Conservation (phyloP, 1,139 yeast genomes). For the Nakaseomyces bracarensis region DNA sequence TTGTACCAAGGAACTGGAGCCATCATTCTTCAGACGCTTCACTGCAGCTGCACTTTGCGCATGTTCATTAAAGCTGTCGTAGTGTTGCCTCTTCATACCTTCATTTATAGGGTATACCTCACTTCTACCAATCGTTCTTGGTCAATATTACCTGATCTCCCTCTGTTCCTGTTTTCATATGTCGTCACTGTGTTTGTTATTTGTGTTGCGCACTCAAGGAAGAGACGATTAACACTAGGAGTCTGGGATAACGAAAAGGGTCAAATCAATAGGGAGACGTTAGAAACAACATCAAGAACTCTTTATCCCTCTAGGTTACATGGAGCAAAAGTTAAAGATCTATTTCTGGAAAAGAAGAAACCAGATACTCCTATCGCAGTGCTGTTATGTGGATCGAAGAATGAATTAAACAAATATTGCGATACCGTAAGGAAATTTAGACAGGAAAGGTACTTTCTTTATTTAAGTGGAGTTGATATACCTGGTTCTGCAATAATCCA, state of each 20-base stretch:
- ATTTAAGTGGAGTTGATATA: constrained; percentile 74
- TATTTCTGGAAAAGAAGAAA: background rate
- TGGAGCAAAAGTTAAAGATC: constrained; percentile 9
- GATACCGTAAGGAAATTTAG: constrained; percentile 75
- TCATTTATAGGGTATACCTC: background rate
- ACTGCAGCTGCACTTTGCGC: background rate
- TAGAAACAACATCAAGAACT: too few species aligned
- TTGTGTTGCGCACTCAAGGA: background rate
- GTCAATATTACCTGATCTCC: background rate
- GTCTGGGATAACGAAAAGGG: background rate
- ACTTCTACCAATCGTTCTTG: background rate
- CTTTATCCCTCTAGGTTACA: background rate
- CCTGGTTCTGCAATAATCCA: constrained; percentile 71
- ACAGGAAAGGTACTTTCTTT: constrained; percentile 85
- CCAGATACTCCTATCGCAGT: constrained; percentile 30
- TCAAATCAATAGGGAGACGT: background rate
- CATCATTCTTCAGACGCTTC: background rate
- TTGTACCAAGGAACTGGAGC: background rate
- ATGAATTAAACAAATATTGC: constrained; percentile 61
- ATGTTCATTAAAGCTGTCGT: background rate
- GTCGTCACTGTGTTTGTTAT: background rate
- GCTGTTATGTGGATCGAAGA: constrained; percentile 61
- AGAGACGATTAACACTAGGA: too few species aligned
- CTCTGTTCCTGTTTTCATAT: background rate
- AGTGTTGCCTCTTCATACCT: background rate